phyloP scores from a whole-genome alignment of 2,329 filamentous ascomycete genomes.

The Botryosphaeria agaves region DNA sequence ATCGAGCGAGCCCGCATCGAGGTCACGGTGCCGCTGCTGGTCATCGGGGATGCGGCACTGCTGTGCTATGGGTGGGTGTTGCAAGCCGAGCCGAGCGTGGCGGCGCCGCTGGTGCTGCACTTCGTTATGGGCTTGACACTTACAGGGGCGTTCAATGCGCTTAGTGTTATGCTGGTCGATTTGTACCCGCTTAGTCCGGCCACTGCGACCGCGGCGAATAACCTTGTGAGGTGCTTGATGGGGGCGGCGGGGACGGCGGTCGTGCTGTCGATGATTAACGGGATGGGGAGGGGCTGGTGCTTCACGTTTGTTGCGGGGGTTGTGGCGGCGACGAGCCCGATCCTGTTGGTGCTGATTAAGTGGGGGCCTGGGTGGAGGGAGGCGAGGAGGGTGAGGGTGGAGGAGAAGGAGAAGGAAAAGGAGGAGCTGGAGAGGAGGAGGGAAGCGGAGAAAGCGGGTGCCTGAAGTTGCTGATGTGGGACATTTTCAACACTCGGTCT shows the following conservation, averaged over 20 bases:
- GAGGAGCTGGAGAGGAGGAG: constrained; percentile 2
- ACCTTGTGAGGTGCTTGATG: constrained; percentile 17
- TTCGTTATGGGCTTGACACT: constrained; percentile 34
- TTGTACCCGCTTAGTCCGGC: constrained; percentile 21
- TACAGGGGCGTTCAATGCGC: constrained; percentile 39
- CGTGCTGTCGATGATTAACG: constrained; percentile 23
- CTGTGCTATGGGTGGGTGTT: constrained; percentile 26
- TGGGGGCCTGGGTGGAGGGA: constrained; percentile 27
- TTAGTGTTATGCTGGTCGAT: constrained; percentile 24
- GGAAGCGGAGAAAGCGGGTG: no score
- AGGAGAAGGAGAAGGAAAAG: constrained; percentile 7
- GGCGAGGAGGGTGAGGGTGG: constrained; percentile 15
- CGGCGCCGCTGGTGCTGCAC: constrained; percentile 29
- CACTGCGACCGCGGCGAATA: constrained; percentile 22
- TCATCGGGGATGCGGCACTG: constrained; percentile 15
- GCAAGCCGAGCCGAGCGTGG: constrained; percentile 16
- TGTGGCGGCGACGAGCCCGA: constrained; percentile 19
- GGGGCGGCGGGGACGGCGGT: constrained; percentile 19
- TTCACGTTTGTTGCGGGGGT: constrained; percentile 28
- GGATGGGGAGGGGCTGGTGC: constrained; percentile 25
- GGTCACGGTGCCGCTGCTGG: constrained; percentile 19
- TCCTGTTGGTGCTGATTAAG: constrained; percentile 21
- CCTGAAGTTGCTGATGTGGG: no score
- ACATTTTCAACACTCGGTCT: no score
- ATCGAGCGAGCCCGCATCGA: constrained; percentile 29